Base-by-base conservation (phyloP, 1,284 basidiomycete species). In the Albatrellus sp. region DNA sequence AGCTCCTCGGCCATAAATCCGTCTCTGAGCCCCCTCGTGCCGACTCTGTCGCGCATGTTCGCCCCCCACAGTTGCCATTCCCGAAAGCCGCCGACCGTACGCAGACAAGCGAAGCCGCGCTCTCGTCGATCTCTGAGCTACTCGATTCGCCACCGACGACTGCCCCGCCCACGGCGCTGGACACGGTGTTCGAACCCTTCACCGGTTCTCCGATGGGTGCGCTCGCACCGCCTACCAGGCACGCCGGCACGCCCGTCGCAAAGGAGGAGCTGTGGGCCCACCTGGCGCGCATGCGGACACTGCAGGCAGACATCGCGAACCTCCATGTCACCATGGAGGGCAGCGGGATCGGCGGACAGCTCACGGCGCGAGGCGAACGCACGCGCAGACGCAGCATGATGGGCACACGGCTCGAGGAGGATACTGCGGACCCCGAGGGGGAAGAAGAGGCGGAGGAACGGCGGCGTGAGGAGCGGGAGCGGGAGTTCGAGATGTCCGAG, bases 271-370 rank as follows among this genome's bases (percentile, higher is more conserved):
- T 83, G 34, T 87, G 83, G 83, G 56, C 69, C 0, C 75, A 80
- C 48, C 68, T 86, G 11, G 73, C 73, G 13, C 68, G 67, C 40
- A 77, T 86, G 16, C 58, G 82, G 49, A 75, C 78, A 38, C 60
- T 86, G 24, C 82, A 87, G 57, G 75, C 70, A 44, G 73, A 81
- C 50, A 74, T 86, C 32, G 77, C 83, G 5, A 66, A 62, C 48
- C 73, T 82, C 69, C 83, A 86, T 56, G 61, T 77, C 14, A 72
- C 78, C 34, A 81, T 86, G 80, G 83, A 87, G 57, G 70, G 71
- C 33, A 67, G 80, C 31, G 74, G 75, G 2, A 44, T 52, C 30
- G 45, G 36, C 28, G 46, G 11, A 48, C 52, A 52, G 20, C 50
- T 33, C 50, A 55, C 8, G 53, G 50, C 14, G 38, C 54, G 1